Evolutionary conservation across 2,329 filamentous ascomycete genomes (phyloP).

Genomic region (Triangularia setosa): DNA sequence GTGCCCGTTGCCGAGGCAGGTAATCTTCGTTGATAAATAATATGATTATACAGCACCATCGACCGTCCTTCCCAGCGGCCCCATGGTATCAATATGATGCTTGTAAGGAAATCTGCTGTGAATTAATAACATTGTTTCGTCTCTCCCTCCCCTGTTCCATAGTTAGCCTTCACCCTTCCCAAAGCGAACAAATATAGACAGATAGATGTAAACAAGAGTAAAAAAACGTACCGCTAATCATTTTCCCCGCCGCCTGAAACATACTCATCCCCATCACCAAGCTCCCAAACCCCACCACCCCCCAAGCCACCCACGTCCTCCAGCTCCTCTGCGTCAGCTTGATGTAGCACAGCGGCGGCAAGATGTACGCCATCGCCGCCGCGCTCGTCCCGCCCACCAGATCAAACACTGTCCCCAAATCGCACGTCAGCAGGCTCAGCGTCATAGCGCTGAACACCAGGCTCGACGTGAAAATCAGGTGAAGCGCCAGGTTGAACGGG

Average conservation of each 20-base stretch:
- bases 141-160: constrained; percentile 27
- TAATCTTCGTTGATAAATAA: not conserved
- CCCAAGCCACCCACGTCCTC: constrained; percentile 32
- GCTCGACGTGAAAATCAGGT: constrained; percentile 79
- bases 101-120: not conserved
- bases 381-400: constrained; percentile 93
- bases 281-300: constrained; percentile 29
- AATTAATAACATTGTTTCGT: constrained; percentile 27
- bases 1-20: not conserved
- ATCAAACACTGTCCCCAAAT: constrained; percentile 91
- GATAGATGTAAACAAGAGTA: not conserved
- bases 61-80: not conserved
- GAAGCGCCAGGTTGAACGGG: constrained; percentile 77
- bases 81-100: not conserved
- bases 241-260: constrained; percentile 29
- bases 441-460: constrained; percentile 76
- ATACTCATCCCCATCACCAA: constrained; percentile 31
- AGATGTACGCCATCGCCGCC: constrained; percentile 88
- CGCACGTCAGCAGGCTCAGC: constrained; percentile 81
- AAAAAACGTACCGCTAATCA: constrained; percentile 28
- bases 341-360: constrained; percentile 92
- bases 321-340: constrained; percentile 69
- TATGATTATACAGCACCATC: not conserved
- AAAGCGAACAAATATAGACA: not conserved
- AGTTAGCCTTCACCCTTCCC: no score